Base-by-base conservation (phyloP, 768 basidiomycete species). In the Inosperma sp. region DNA sequence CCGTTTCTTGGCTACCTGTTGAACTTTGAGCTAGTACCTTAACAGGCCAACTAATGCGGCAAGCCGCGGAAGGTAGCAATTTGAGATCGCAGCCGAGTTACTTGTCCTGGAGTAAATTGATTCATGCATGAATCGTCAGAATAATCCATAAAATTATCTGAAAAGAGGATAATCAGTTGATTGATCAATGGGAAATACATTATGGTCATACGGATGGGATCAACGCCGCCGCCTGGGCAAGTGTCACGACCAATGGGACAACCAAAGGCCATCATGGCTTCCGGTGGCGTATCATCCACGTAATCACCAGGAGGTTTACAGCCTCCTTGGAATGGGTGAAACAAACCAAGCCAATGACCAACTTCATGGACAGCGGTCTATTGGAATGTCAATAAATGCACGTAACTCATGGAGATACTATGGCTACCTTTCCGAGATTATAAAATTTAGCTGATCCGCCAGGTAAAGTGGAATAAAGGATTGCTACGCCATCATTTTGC, bases 281-380 rank as follows among this genome's bases (percentile, higher is more conserved):
- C 78, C 14, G 75, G 61, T 12, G 77, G 78, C 2, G 75, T 79
- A 56, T 78, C 76, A 12, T 57, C 57, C 49, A 80, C 76, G 19
- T 44, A 53, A 58, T 79, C 77, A 22, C 76, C 77, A 26, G 66
- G 39, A 56, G 52, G 55, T 12, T 51, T 42, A 66, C 72, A 78
- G 17, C 75, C 74, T 34, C 76, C 76, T 59, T 82, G 75, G 75
- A 80, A 81, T 21, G 79, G 79, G 66, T 81, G 79, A 65, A 72
- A 80, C 21, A 81, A 70, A 22, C 80, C 80, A 52, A 79, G 66
- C 79, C 80, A 82, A 65, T 81, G 79, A n/a, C 80, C 78, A 41
- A 71, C 74, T 62, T 82, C 81, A 59, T 82, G 81, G 12, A 74
- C 78, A 52, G 77, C 56, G 36, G 76, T 82, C 62, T 62, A 56